Conservation (phyloP, 1,284 basidiomycete species). For the Phylloporus sp. region DNA sequence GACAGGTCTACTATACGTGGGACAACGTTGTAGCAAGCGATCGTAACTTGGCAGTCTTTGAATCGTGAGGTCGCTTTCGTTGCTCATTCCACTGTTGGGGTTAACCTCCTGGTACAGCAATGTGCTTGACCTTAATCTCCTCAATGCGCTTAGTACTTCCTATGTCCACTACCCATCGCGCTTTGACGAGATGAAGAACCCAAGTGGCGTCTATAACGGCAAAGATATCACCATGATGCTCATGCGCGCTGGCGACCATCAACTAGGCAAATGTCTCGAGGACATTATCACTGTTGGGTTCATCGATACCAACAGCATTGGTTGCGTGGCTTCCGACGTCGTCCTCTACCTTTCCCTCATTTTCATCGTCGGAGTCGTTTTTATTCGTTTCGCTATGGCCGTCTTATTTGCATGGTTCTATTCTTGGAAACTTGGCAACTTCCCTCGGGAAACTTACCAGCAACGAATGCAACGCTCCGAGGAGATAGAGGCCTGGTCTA, state of each 20-base stretch:
- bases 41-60: constrained; percentile 90
- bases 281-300: constrained; percentile 90
- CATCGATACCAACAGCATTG: constrained; percentile 93
- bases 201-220: constrained; percentile 77
- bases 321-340: constrained; percentile 94
- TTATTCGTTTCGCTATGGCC: constrained; percentile 96
- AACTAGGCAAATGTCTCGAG: constrained; percentile 81
- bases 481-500: constrained; percentile 97
- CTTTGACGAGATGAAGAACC: constrained; percentile 77
- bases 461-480: constrained; percentile 94
- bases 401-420: constrained; percentile 98
- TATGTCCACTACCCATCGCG: constrained; percentile 83
- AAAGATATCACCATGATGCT: constrained; percentile 89
- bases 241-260: constrained; percentile 64
- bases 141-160: constrained; percentile 81
- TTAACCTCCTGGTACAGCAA: constrained; percentile 48
- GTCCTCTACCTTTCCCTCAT: constrained; percentile 95
- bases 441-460: constrained; percentile 92
- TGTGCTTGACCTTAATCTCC: constrained; percentile 87
- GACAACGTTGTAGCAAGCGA: constrained; percentile 71
- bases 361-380: constrained; percentile 97
- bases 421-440: constrained; percentile 92
- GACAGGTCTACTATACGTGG: constrained; percentile 95
- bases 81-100: constrained; percentile 8
- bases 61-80: constrained; percentile 63